These are phyloP conservation scores for Ophiostoma quercus DNA, from an alignment of 2,329 filamentous ascomycete species.

Conservation along the genomic window DNA sequence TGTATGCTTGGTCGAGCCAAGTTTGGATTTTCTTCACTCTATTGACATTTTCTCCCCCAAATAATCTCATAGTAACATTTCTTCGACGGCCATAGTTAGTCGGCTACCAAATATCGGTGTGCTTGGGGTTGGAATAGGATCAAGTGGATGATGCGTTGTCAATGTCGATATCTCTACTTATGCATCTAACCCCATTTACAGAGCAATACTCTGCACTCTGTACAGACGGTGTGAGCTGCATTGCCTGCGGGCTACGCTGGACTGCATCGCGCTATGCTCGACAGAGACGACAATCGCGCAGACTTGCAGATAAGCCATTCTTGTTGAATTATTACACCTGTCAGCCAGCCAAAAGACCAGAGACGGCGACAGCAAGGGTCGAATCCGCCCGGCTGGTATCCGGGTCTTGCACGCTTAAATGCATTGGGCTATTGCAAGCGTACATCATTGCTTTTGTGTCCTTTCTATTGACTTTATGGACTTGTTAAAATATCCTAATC, in stretches of 20 bases:
- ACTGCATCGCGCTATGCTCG: constrained; percentile 7
- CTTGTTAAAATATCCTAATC: background rate
- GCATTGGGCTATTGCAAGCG: background rate
- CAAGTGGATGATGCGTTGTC: constrained; percentile 6
- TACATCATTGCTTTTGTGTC: background rate
- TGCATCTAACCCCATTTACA: background rate
- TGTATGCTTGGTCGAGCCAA: background rate
- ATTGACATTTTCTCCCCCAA: background rate
- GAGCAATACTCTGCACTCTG: no score
- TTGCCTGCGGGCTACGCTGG: background rate
- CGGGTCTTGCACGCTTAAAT: constrained; percentile 6
- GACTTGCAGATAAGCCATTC: background rate
- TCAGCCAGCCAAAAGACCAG: background rate
- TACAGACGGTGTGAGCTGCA: constrained; percentile 1
- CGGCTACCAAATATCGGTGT: constrained; percentile 10
- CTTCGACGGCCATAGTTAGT: no score
- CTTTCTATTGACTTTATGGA: background rate
- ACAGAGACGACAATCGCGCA: background rate
- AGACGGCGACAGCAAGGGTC: background rate
- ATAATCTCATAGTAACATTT: background rate
- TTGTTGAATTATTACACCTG: background rate
- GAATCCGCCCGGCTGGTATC: constrained; percentile 11
- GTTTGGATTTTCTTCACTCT: background rate
- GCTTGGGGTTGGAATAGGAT: constrained; percentile 10
- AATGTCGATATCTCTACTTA: background rate